These are phyloP conservation scores for Thielaviopsis populi DNA, from an alignment of 2,329 filamentous ascomycete species.

Conservation along the genomic window DNA sequence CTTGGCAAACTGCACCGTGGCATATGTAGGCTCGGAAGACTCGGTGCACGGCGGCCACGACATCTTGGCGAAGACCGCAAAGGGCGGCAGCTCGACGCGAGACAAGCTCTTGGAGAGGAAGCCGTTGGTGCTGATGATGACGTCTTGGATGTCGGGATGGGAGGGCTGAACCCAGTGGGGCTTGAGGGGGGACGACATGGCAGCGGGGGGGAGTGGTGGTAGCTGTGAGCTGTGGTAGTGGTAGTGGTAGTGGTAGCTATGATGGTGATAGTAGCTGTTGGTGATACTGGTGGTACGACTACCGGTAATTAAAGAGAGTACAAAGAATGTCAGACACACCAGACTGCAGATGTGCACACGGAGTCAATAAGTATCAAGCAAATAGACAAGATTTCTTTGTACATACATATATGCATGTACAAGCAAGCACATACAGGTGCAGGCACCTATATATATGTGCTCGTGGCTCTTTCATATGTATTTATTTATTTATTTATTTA, in stretches of 20 bases:
- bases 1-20: slow-evolving; percentile 45
- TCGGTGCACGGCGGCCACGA: slow-evolving; percentile 46
- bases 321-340: neutral
- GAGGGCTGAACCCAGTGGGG: slow-evolving; percentile 47
- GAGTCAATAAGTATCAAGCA: neutral
- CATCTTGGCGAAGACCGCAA: slow-evolving; percentile 52
- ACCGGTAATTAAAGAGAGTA: neutral
- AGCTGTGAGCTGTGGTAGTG: neutral
- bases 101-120: slow-evolving; percentile 48
- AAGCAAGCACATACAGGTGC: neutral
- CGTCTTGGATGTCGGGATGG: slow-evolving; percentile 42
- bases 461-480: neutral
- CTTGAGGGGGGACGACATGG: slow-evolving; percentile 38
- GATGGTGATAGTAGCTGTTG: too few species aligned
- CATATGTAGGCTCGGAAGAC: slow-evolving; percentile 43
- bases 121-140: slow-evolving; percentile 37
- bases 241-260: neutral
- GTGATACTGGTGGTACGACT: too few species aligned
- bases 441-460: neutral
- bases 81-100: slow-evolving; percentile 39
- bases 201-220: neutral
- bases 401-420: neutral
- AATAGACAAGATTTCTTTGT: neutral
- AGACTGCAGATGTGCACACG: too few species aligned
- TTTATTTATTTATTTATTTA: too few species aligned